Conservation (phyloP, 2,329 filamentous ascomycete species). For the Colletotrichum costaricense region DNA sequence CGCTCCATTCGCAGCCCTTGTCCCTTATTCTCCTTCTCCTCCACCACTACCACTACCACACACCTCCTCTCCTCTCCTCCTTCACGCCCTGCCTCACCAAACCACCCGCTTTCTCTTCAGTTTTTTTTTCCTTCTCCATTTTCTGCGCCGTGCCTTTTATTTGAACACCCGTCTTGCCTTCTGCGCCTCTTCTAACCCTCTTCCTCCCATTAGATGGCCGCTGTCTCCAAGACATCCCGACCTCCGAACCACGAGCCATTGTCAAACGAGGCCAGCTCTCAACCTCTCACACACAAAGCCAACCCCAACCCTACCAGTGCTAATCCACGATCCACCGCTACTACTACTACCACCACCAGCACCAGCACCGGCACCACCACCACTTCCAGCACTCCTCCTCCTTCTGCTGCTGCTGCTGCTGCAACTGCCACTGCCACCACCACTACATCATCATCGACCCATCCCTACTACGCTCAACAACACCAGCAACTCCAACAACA, state of each 20-base stretch:
- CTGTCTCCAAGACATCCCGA: constrained; percentile 35
- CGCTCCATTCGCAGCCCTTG: constrained; percentile 26
- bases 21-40: constrained; percentile 33
- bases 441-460: not conserved
- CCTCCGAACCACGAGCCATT: constrained; percentile 34
- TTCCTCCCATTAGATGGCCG: constrained; percentile 35
- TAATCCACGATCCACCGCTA: constrained; percentile 4
- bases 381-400: constrained; percentile 1
- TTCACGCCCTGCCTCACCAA: constrained; percentile 36
- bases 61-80: constrained; percentile 31
- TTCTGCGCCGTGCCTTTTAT: constrained; percentile 33
- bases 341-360: not conserved
- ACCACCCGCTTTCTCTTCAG: constrained; percentile 32
- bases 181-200: constrained; percentile 21
- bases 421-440: constrained; percentile 21
- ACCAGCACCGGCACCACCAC: not conserved
- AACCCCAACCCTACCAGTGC: constrained; percentile 27
- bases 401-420: not conserved
- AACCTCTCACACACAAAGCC: constrained; percentile 22
- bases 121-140: constrained; percentile 10
- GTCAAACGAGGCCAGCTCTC: constrained; percentile 29
- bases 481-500: constrained; percentile 24
- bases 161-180: constrained; percentile 32
- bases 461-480: constrained; percentile 1
- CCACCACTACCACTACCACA: constrained; percentile 26